Conservation (phyloP, 140 eudicot species). For the Anethum foeniculum region DNA sequence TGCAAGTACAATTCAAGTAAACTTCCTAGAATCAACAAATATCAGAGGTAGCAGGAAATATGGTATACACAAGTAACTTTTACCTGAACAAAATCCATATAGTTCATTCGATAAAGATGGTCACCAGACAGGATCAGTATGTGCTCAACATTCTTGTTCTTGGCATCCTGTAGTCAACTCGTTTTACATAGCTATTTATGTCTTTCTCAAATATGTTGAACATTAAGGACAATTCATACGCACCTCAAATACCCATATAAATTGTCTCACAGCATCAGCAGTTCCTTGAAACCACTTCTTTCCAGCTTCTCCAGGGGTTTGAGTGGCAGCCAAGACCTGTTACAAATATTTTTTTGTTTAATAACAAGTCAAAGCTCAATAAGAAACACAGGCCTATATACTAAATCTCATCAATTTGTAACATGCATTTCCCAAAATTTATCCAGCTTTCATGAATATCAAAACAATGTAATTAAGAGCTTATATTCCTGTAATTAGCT, state of each 20-base stretch:
- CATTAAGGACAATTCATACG: background rate
- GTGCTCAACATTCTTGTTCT: constrained; percentile 73
- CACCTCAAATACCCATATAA: constrained; percentile 91
- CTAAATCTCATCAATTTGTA: background rate
- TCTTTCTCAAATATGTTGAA: background rate
- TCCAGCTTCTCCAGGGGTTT: constrained; percentile 92
- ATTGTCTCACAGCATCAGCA: constrained; percentile 94
- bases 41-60: background rate
- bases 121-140: constrained; percentile 86
- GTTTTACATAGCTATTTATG: background rate
- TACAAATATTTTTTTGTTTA: background rate
- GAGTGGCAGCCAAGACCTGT: constrained; percentile 94
- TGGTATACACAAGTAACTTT: background rate
- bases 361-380: background rate
- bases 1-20: constrained; percentile 23
- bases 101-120: constrained; percentile 93
- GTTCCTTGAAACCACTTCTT: constrained; percentile 98
- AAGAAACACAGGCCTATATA: background rate
- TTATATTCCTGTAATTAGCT: background rate
- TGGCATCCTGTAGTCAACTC: constrained; percentile 53
- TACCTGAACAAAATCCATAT: constrained; percentile 96
- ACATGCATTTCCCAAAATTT: background rate
- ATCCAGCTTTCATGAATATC: background rate
- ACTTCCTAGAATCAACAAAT: background rate
- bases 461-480: background rate